Evolutionary conservation across 345 rosid species (phyloP), one percentile per base, ranked within the genome.

Genomic region (Dimocarpus longan): DNA sequence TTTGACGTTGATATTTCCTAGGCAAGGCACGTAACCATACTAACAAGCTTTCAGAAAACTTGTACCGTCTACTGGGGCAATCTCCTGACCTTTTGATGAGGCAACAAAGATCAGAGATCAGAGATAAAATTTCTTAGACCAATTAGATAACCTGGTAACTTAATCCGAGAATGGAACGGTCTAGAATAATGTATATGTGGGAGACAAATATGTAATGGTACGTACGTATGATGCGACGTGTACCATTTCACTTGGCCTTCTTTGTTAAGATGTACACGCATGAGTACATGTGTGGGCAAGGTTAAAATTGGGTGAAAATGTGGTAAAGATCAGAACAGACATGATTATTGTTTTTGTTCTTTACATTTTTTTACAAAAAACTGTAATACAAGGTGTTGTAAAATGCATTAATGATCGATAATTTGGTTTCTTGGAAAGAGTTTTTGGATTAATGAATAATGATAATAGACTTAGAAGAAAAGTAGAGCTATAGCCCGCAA

Each of bases 401-500:
- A 59, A 11, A 10, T 71, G 70, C 24, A 79, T 39, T 75, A 52
- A 52, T 52, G 48, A 56, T 26, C 1, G 24, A 10, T 13, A 48
- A 59, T 19, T 50, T 50, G 11, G 32, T 43, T 78, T 68, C 28
- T 63, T 68, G 63, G 26, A 22, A 67, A 75, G 67, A 50, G 60
- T 82, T 73, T 78, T 76, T 40, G 15, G 44, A 13, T 24, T 59
- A 37, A 73, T 73, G 37, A 32, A 32, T 32, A 32, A 32, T 2
- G 62, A 71, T 74, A 6, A 15, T 40, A 73, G 67, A 66, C 84
- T 68, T 82, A 57, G 82, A 78, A 82, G 87, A 77, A 75, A 83
- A 81, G 88, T 77, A 70, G 79, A 50, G 18, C 56, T 50, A 81
- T 75, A n/a, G 21, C 19, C 50, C 21, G 79, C 79, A 84, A 81